phyloP scores from a whole-genome alignment of 1,284 basidiomycete genomes.

The Exobasidium cylindrosporum region DNA sequence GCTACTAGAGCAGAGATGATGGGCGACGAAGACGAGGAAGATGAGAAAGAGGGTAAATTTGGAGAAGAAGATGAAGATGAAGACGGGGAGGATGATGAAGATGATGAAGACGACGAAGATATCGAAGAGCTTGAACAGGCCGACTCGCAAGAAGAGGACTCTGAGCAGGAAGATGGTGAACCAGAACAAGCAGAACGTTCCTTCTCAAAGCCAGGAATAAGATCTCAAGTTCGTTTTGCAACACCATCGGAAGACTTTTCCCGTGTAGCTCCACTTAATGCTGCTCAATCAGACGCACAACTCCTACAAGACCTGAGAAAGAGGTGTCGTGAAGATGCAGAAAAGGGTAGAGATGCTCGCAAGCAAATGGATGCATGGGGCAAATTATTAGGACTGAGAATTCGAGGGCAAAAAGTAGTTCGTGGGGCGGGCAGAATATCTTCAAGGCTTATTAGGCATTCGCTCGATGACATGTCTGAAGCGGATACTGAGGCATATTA shows the following conservation, averaged over 20 bases:
- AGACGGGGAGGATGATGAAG: conserved; percentile 19
- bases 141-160: background rate
- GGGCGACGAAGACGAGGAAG: conserved; percentile 20
- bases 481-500: background rate
- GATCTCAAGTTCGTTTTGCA: background rate
- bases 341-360: conserved; percentile 39
- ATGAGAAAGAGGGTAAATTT: conserved; percentile 3
- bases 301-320: conserved; percentile 35
- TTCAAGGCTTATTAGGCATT: background rate
- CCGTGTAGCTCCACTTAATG: conserved; percentile 16
- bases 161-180: conserved; percentile 6
- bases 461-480: background rate
- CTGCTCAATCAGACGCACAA: conserved; percentile 28
- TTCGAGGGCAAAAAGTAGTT: conserved; percentile 35
- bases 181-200: background rate
- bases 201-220: background rate
- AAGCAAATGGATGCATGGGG: conserved; percentile 45
- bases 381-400: conserved; percentile 38
- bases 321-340: conserved; percentile 35
- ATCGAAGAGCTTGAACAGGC: conserved; percentile 9
- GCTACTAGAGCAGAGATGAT: conserved; percentile 38
- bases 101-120: conserved; percentile 16
- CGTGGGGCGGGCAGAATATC: conserved; percentile 13
- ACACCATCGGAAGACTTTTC: background rate
- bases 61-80: conserved; percentile 21